Conservation (phyloP, 2,329 filamentous ascomycete species). For the Trichoderma atroviride region DNA sequence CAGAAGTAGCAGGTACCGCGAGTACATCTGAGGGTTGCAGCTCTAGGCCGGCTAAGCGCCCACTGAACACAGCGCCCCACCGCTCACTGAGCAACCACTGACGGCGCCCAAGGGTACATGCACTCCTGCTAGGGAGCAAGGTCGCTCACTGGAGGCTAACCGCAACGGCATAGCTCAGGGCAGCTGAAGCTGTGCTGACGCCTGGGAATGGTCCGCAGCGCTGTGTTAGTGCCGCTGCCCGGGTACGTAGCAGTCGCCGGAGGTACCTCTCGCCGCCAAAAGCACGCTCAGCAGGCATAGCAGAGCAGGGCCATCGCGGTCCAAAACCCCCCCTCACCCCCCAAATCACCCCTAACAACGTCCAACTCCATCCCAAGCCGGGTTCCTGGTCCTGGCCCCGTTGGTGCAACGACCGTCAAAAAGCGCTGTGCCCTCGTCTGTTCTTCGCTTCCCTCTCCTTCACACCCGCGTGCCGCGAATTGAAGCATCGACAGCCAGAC, state of each 20-base stretch:
- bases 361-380: conserved; percentile 35
- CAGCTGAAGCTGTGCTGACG: conserved; percentile 26
- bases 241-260: background rate
- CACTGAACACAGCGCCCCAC: conserved; percentile 26
- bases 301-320: conserved; percentile 20
- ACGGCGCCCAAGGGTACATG: conserved; percentile 11
- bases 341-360: conserved; percentile 39
- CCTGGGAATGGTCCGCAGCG: conserved; percentile 18
- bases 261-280: background rate
- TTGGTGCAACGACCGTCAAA: conserved; percentile 40
- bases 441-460: conserved; percentile 36
- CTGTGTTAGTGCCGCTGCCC: background rate
- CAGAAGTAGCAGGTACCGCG: conserved; percentile 4
- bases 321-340: conserved; percentile 13
- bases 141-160: conserved; percentile 21
- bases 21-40: background rate
- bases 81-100: conserved; percentile 26
- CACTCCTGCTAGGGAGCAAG: conserved; percentile 20
- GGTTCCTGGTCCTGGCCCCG: conserved; percentile 31
- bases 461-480: conserved; percentile 37
- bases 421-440: conserved; percentile 43
- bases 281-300: background rate
- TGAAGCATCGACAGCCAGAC: conserved; percentile 28
- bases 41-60: conserved; percentile 25
- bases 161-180: conserved; percentile 22